phyloP scores from a whole-genome alignment of 805 yeast genomes.

The Lipomyces japonicus region DNA sequence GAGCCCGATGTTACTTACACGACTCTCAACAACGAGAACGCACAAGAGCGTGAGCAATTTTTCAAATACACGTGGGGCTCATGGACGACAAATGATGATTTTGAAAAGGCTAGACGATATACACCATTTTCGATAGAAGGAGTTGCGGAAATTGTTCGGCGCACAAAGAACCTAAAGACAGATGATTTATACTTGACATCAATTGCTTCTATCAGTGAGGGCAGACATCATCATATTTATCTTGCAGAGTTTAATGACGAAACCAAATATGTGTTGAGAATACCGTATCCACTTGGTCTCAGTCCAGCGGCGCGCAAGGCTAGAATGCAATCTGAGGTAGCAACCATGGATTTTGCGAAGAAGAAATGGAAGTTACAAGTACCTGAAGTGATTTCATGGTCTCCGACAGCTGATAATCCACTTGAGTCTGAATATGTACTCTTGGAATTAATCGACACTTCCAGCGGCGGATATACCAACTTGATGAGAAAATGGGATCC shows the following conservation, averaged over 20 bases:
- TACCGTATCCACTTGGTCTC: conserved; percentile 78
- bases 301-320: conserved; percentile 48
- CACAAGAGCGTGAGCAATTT: conserved; percentile 40
- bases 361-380: conserved; percentile 62
- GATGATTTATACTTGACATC: conserved; percentile 51
- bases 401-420: conserved; percentile 62
- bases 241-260: conserved; percentile 61
- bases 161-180: conserved; percentile 18
- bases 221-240: conserved; percentile 88
- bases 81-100: conserved; percentile 77
- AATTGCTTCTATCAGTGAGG: conserved; percentile 84
- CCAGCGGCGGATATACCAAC: conserved; percentile 56
- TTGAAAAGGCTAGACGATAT: conserved; percentile 68
- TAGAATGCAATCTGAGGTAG: conserved; percentile 82
- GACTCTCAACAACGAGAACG: conserved; percentile 10
- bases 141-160: conserved; percentile 42
- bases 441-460: conserved; percentile 56
- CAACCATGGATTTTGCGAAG: conserved; percentile 79
- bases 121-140: conserved; percentile 84
- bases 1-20: conserved; percentile 9
- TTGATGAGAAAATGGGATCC: conserved; percentile 93
- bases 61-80: conserved; percentile 94
- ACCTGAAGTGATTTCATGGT: conserved; percentile 67
- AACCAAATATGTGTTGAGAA: conserved; percentile 61
- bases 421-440: conserved; percentile 72